Evolutionary conservation across 148 eudicot genomes (phyloP).

Genomic region (Arctostaphylos glauca): DNA sequence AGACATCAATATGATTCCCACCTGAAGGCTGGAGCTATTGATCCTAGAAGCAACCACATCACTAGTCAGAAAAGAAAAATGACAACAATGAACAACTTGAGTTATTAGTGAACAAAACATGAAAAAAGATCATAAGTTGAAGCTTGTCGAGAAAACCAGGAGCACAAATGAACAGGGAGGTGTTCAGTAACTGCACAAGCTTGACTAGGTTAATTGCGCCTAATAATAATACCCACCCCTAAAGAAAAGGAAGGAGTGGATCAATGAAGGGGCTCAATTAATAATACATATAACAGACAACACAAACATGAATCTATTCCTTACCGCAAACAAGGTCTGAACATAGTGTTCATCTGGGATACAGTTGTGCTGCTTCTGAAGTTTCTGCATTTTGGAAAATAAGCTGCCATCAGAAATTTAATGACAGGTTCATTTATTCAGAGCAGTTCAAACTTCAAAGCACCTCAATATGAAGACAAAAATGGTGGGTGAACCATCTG

Average conservation of each 20-base stretch:
- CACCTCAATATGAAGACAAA: neutral
- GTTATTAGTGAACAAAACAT: neutral
- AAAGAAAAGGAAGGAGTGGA: neutral
- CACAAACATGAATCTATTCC: conserved; percentile 22
- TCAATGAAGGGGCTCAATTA: neutral
- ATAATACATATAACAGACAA: neutral
- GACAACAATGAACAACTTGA: neutral
- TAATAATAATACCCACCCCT: neutral
- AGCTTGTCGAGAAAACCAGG: neutral
- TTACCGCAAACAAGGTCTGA: conserved; percentile 87
- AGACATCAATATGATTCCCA: neutral
- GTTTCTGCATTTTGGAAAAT: conserved; percentile 56
- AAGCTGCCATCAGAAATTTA: neutral
- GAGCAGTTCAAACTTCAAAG: neutral
- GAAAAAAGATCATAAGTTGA: neutral
- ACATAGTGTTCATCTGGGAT: conserved; percentile 99
- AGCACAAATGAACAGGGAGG: neutral
- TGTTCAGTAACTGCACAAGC: neutral
- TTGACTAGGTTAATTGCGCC: neutral
- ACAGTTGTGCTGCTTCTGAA: conserved; percentile 94
- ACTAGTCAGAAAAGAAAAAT: neutral
- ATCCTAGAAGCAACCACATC: neutral
- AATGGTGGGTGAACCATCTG: neutral
- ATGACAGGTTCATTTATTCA: neutral
- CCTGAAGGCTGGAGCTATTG: conserved; percentile 1